Evolutionary conservation across 2,329 filamentous ascomycete species (phyloP).

Genomic region (Aspergillus alliaceus): DNA sequence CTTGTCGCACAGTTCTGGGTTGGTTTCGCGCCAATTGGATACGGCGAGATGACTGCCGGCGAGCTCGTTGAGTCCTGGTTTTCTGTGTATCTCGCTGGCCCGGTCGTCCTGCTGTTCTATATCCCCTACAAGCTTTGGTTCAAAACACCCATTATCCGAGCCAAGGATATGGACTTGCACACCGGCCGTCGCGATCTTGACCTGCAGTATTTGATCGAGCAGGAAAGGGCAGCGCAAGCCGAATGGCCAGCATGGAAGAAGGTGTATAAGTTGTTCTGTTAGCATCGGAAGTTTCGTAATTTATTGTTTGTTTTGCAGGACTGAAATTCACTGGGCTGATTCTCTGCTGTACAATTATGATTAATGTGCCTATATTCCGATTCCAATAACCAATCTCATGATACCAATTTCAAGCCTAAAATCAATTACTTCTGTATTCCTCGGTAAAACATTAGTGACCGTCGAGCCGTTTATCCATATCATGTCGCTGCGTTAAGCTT

Average conservation of each 20-base stretch:
- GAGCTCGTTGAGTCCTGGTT: slow-evolving; percentile 69
- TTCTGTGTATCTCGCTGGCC: slow-evolving; percentile 56
- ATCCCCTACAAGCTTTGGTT: slow-evolving; percentile 73
- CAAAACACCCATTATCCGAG: slow-evolving; percentile 65
- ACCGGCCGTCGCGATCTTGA: slow-evolving; percentile 86
- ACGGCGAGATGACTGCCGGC: slow-evolving; percentile 43
- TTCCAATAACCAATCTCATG: neutral
- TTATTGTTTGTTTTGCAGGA: slow-evolving; percentile 3
- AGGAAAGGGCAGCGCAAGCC: slow-evolving; percentile 73
- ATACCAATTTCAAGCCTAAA: too few relatives aligned
- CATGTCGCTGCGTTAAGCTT: neutral
- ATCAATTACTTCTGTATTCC: neutral
- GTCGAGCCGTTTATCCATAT: neutral
- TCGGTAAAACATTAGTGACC: neutral
- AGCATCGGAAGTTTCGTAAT: slow-evolving; percentile 13
- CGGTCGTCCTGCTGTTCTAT: slow-evolving; percentile 62
- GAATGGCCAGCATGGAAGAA: slow-evolving; percentile 76
- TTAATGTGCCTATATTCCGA: neutral
- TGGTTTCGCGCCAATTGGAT: slow-evolving; percentile 72
- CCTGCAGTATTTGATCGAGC: slow-evolving; percentile 71
- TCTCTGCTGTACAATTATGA: slow-evolving; percentile 4
- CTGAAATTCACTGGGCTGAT: neutral
- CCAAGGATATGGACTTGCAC: slow-evolving; percentile 78
- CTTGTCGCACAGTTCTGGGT: slow-evolving; percentile 87
- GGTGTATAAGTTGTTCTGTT: slow-evolving; percentile 73